Conservation (phyloP, 495 filamentous ascomycete species). For the Terfezia claveryi region DNA sequence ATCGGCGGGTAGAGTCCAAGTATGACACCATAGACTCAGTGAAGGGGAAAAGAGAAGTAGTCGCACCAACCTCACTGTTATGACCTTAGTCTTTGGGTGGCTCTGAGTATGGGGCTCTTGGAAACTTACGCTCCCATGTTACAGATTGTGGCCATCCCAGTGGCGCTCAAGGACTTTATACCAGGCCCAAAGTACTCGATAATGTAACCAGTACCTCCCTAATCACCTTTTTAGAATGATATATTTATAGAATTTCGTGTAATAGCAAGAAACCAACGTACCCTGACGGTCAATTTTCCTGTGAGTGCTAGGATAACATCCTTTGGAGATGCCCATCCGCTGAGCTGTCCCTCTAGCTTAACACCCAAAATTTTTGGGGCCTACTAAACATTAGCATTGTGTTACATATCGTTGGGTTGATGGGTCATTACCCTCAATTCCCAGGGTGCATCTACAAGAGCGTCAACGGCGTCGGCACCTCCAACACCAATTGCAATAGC, state of each 20-base stretch:
- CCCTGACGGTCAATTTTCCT: constrained; percentile 68
- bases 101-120: background rate
- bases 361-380: constrained; percentile 73
- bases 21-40: constrained; percentile 50
- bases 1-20: constrained; percentile 60
- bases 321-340: constrained; percentile 82
- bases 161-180: constrained; percentile 69
- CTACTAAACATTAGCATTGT: constrained; percentile 19
- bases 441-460: constrained; percentile 89
- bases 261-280: constrained; percentile 1
- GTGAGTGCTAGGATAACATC: constrained; percentile 83
- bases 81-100: background rate
- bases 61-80: constrained; percentile 70
- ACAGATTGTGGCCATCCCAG: constrained; percentile 77
- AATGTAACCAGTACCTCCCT: constrained; percentile 79
- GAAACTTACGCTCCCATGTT: constrained; percentile 46
- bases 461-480: constrained; percentile 92
- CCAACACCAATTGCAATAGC: constrained; percentile 95
- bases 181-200: constrained; percentile 86
- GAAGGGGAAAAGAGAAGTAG: constrained; percentile 83
- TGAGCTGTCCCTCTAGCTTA: constrained; percentile 58
- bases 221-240: background rate
- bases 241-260: background rate
- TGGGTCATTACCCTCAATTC: constrained; percentile 35
- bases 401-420: background rate